Conservation (phyloP, 257 asterid species). For the Lavandula angustifolia region DNA sequence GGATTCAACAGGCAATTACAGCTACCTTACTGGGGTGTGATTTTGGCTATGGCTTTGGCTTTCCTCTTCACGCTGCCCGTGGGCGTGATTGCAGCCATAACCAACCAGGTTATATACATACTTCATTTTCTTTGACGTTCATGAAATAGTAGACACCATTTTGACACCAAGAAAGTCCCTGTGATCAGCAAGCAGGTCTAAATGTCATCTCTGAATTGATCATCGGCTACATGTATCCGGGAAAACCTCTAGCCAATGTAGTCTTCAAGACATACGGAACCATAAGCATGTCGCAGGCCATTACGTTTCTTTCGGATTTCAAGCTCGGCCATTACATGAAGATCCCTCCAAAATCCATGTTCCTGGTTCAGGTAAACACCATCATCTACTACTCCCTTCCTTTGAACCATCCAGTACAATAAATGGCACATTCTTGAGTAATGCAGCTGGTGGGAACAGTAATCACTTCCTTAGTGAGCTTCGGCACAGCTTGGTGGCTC, state of each 20-base stretch:
- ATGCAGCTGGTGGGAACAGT: slow-evolving; percentile 64
- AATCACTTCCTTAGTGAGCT: slow-evolving; percentile 51
- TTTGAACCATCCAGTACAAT: background rate
- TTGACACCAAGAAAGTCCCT: background rate
- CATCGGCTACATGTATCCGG: slow-evolving; percentile 69
- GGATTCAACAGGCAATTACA: slow-evolving; percentile 60
- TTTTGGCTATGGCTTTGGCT: slow-evolving; percentile 53
- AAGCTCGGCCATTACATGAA: slow-evolving; percentile 80
- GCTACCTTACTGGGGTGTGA: slow-evolving; percentile 75
- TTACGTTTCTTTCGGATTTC: slow-evolving; percentile 64
- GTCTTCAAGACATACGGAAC: slow-evolving; percentile 64
- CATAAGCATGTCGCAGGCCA: slow-evolving; percentile 63
- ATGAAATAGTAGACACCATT: too few relatives aligned
- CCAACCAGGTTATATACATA: slow-evolving; percentile 49
- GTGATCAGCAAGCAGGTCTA: slow-evolving; percentile 48
- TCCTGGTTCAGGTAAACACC: slow-evolving; percentile 53
- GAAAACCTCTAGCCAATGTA: slow-evolving; percentile 65
- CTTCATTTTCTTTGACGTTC: background rate
- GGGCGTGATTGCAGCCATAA: slow-evolving; percentile 62
- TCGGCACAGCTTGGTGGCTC: slow-evolving; percentile 82
- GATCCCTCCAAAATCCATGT: slow-evolving; percentile 76
- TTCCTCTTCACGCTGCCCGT: slow-evolving; percentile 61
- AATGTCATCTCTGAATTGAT: slow-evolving; percentile 65
- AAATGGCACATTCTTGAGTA: background rate
- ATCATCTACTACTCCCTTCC: background rate